Base-by-base conservation (phyloP, 2,329 filamentous ascomycete species). In the Zasmidium citrigriseum region DNA sequence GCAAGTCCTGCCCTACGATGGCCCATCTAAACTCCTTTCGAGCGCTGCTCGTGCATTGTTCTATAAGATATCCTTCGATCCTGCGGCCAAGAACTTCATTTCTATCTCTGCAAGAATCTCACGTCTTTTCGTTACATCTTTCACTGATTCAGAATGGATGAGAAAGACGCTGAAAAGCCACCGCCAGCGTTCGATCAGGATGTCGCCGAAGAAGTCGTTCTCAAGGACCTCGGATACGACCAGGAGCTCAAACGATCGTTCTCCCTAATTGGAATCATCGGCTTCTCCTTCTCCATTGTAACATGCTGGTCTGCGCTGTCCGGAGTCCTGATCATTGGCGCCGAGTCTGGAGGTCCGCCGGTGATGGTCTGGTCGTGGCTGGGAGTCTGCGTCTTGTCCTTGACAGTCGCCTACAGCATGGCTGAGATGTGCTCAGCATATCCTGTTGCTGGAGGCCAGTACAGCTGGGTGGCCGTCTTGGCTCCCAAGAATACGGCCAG, bases 351-450 rank as follows among this genome's bases (percentile, higher is more conserved):
- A 14, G 83, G 83, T 1, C 82, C 83, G 2, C 81, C 83, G 0
- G 82, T 85, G 45, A 85, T 86, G 80, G 76, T 86, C 5, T 86
- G 81, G 73, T 79, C 79, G 45, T 86, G 82, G 78, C 68, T 85
- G 21, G 81, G 77, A 3, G 79, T 85, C 22, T 82, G 80, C 59
- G 50, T 80, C 10, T 73, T 80, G 20, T 79, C 80, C 1, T 69
- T 86, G 12, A 76, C 79, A 7, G 82, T 86, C 4, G 83, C 82
- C 11, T 82, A 84, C 58, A 81, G 81, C 1, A 83, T 86, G 78
- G 83, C 83, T 20, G 83, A 86, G 65, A 85, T 82, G 76, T 84
- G 82, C 59, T 80, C 78, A 24, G 81, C 79, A 61, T 85, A 81
- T 62, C 83, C 83, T 0, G 76, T 84, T 21, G 82, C 82, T 9